phyloP scores from a whole-genome alignment of 1,284 basidiomycete species.

The Ceratobasidium theobromae region DNA sequence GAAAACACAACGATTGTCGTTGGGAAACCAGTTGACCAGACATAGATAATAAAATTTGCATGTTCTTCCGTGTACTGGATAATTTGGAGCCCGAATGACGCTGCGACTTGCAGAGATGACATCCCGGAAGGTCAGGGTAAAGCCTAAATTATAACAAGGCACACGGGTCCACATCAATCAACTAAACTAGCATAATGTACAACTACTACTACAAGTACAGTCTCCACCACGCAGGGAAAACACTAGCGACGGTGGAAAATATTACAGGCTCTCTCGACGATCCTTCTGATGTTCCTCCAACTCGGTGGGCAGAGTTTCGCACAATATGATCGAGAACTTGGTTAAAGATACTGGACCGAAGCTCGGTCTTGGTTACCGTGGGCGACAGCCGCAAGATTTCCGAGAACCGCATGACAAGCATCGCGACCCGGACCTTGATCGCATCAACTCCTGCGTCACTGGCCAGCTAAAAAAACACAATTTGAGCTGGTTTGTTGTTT shows the following conservation, averaged over 20 bases:
- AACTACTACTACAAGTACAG: constrained; percentile 1
- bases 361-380: neutral
- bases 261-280: neutral
- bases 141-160: neutral
- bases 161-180: neutral
- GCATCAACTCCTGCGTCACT: neutral
- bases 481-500: neutral
- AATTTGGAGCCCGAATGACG: too few species aligned
- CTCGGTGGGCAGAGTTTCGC: neutral
- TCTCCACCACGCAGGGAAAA: constrained; percentile 26
- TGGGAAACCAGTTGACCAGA: too few species aligned
- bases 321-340: neutral
- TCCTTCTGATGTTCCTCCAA: constrained; percentile 12
- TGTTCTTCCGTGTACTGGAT: too few species aligned
- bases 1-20: too few species aligned
- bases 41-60: too few species aligned
- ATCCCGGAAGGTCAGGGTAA: too few species aligned
- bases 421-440: neutral
- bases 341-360: neutral
- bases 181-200: neutral
- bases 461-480: neutral
- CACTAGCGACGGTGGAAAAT: constrained; percentile 12
- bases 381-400: constrained; percentile 7
- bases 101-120: too few species aligned
- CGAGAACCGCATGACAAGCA: neutral